Conservation (phyloP, 805 yeast species). For the Saturnispora besseyi region DNA sequence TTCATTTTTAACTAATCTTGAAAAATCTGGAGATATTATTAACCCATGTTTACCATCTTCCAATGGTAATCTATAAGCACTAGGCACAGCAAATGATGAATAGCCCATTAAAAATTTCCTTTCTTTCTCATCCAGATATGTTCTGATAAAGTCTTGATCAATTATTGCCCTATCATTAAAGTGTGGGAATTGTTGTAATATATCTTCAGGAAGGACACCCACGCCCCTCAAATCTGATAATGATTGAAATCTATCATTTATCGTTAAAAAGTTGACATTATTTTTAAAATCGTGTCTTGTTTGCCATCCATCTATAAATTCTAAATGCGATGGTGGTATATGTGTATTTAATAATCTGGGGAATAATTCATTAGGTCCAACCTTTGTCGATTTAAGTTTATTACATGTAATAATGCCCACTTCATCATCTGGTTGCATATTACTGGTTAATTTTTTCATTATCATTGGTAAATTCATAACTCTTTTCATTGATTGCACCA, state of each 20-base stretch:
- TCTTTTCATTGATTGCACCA: constrained; percentile 22
- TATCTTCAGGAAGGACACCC: constrained; percentile 17
- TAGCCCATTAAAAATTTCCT: constrained; percentile 20
- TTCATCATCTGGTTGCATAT: constrained; percentile 14
- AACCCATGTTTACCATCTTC: constrained; percentile 22
- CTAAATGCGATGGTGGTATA: constrained; percentile 22
- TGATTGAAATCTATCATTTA: constrained; percentile 17
- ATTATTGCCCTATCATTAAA: constrained; percentile 14
- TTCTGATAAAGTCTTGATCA: constrained; percentile 17
- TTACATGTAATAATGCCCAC: constrained; percentile 23
- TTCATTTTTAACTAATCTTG: constrained; percentile 14
- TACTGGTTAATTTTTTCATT: constrained; percentile 10
- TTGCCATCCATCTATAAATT: constrained; percentile 29
- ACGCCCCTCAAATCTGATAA: constrained; percentile 20
- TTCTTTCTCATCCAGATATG: constrained; percentile 19
- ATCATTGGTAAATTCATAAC: constrained; percentile 20
- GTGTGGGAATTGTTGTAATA: constrained; percentile 16
- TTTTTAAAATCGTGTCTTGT: constrained; percentile 23
- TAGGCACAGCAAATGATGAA: constrained; percentile 26
- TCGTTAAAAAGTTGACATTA: constrained; percentile 23
- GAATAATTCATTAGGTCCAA: constrained; percentile 7
- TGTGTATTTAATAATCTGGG: constrained; percentile 13
- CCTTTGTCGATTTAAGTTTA: constrained; percentile 17
- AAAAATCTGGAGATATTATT: constrained; percentile 23
- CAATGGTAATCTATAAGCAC: constrained; percentile 22